phyloP scores from a whole-genome alignment of 1,284 basidiomycete genomes.

The Trametes polyzona region DNA sequence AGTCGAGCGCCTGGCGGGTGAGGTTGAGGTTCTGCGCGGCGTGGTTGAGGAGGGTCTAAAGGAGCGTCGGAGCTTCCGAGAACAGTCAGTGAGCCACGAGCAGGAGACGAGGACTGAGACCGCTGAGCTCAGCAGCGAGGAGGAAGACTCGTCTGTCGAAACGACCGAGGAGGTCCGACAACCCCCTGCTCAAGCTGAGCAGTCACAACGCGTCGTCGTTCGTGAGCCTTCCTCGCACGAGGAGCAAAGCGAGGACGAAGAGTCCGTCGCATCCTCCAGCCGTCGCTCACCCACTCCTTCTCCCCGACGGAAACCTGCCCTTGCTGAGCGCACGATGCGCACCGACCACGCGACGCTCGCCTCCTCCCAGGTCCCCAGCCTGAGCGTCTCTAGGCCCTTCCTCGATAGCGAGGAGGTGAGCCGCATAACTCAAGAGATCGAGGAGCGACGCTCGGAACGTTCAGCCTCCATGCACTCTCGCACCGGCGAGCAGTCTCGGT shows the following conservation, averaged over 20 bases:
- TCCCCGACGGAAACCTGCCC: conserved; percentile 21
- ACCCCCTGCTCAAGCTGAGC: conserved; percentile 1
- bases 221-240: conserved; percentile 16
- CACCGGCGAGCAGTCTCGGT: conserved; percentile 23
- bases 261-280: conserved; percentile 20
- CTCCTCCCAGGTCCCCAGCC: conserved; percentile 22
- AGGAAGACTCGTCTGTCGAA: conserved; percentile 14
- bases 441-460: conserved; percentile 57
- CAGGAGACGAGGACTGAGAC: conserved; percentile 13
- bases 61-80: conserved; percentile 55
- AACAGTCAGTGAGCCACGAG: conserved; percentile 26
- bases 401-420: conserved; percentile 54
- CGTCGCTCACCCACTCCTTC: conserved; percentile 32
- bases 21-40: conserved; percentile 80
- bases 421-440: conserved; percentile 59
- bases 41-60: conserved; percentile 84
- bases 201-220: not conserved
- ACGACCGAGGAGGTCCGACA: conserved; percentile 26
- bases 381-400: conserved; percentile 36
- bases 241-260: conserved; percentile 36
- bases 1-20: conserved; percentile 76
- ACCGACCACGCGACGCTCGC: conserved; percentile 51
- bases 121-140: conserved; percentile 19
- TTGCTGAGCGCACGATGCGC: conserved; percentile 43
- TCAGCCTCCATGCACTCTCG: conserved; percentile 34